These are phyloP conservation scores for Mycena filopes DNA, from an alignment of 768 basidiomycete species.

Conservation along the genomic window DNA sequence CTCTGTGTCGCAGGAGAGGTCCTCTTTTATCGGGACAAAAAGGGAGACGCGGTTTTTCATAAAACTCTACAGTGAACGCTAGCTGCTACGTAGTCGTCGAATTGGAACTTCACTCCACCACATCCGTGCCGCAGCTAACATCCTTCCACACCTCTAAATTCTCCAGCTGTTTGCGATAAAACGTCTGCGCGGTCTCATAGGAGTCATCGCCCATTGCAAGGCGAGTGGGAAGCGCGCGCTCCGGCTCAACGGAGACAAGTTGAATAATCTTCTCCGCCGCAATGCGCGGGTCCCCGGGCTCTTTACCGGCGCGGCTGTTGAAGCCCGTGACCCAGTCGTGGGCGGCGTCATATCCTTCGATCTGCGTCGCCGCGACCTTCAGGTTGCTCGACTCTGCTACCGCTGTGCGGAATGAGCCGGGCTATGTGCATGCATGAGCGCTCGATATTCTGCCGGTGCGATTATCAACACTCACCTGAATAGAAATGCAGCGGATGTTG, in stretches of 20 bases:
- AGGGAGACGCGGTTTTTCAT: slow-evolving; percentile 4
- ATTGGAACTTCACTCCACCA: not conserved
- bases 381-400: slow-evolving; percentile 26
- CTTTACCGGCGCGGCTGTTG: slow-evolving; percentile 20
- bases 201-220: slow-evolving; percentile 26
- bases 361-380: slow-evolving; percentile 17
- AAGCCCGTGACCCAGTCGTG: slow-evolving; percentile 26
- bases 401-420: slow-evolving; percentile 32
- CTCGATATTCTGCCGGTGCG: too few species aligned
- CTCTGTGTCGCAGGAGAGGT: slow-evolving; percentile 6
- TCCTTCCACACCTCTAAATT: slow-evolving; percentile 19
- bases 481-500: slow-evolving; percentile 17
- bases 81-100: too few species aligned
- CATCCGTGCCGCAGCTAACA: slow-evolving; percentile 25
- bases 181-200: not conserved
- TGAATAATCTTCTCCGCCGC: slow-evolving; percentile 31
- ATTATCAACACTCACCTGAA: too few species aligned
- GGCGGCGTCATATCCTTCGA: slow-evolving; percentile 24
- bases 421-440: not conserved
- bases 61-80: not conserved
- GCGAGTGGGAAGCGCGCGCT: slow-evolving; percentile 24
- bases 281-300: slow-evolving; percentile 29
- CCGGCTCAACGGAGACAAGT: slow-evolving; percentile 16
- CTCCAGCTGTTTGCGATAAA: slow-evolving; percentile 1
- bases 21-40: slow-evolving; percentile 27